Conservation (phyloP, 352 stramenopile species). For the Phytophthora quininea region DNA sequence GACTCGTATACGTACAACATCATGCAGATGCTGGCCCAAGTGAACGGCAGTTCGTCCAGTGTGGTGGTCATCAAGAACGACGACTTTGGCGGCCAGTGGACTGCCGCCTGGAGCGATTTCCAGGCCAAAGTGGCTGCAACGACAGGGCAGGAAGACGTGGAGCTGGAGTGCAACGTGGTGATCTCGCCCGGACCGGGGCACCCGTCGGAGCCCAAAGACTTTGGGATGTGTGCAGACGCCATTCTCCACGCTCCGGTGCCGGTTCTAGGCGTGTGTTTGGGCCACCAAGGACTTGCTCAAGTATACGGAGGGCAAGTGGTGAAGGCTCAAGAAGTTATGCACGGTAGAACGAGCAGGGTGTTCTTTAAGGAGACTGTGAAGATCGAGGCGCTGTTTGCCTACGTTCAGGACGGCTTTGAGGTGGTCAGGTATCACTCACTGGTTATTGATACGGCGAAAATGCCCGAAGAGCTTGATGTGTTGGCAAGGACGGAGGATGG, state of each 20-base stretch:
- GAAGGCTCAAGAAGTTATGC: conserved; percentile 90
- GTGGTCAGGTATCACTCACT: conserved; percentile 98
- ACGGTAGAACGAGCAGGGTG: conserved; percentile 92
- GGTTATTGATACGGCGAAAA: conserved; percentile 60
- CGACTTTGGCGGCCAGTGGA: conserved; percentile 75
- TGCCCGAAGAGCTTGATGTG: conserved; percentile 57
- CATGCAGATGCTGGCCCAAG: conserved; percentile 93
- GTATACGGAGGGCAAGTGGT: conserved; percentile 87
- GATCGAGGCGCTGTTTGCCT: conserved; percentile 52
- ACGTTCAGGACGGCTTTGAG: conserved; percentile 75
- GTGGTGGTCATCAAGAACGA: conserved; percentile 95
- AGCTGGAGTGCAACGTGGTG: conserved; percentile 80
- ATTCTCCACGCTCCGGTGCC: conserved; percentile 71
- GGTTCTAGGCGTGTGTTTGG: conserved; percentile 97
- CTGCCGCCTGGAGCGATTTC: conserved; percentile 65
- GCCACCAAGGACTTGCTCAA: conserved; percentile 94
- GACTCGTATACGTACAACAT: conserved; percentile 99
- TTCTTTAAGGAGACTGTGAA: conserved; percentile 28
- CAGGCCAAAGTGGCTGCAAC: conserved; percentile 36
- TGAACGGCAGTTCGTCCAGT: conserved; percentile 69
- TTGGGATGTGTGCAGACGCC: conserved; percentile 89
- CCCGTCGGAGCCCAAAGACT: conserved; percentile 74
- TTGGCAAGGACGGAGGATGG: conserved; percentile 71
- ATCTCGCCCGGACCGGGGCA: conserved; percentile 93
- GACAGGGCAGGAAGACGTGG: conserved; percentile 15